Conservation (phyloP, 768 basidiomycete species). For the Hericium rajendrae region DNA sequence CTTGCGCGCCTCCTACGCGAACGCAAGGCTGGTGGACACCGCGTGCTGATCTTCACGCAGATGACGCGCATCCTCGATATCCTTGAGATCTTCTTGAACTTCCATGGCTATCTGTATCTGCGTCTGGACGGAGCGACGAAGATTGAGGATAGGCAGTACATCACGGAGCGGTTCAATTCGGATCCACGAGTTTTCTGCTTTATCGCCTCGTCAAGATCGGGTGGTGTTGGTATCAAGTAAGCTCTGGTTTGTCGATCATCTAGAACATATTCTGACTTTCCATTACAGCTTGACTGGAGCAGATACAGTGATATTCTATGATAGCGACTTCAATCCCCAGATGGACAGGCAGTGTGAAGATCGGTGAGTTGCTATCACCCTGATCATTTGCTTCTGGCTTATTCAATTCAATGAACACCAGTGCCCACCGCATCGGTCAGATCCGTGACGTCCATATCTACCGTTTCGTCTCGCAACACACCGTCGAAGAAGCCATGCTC, state of each 20-base stretch:
- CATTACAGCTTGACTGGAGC: constrained; percentile 64
- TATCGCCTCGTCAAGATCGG: constrained; percentile 72
- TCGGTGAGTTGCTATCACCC: constrained; percentile 35
- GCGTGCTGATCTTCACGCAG: constrained; percentile 91
- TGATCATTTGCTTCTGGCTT: constrained; percentile 1
- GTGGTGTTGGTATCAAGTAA: constrained; percentile 92
- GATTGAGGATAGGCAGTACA: constrained; percentile 88
- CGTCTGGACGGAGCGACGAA: constrained; percentile 93
- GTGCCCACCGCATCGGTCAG: constrained; percentile 97
- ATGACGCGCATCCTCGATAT: constrained; percentile 95
- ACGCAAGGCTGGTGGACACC: constrained; percentile 81
- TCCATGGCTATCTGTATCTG: constrained; percentile 88
- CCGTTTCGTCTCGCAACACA: constrained; percentile 81
- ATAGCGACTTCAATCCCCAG: constrained; percentile 95
- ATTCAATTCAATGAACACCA: constrained; percentile 19
- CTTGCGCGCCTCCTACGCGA: constrained; percentile 71
- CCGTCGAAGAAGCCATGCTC: constrained; percentile 94
- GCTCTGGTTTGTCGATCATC: constrained; percentile 21
- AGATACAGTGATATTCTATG: constrained; percentile 96
- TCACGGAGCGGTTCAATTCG: constrained; percentile 80
- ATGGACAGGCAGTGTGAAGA: constrained; percentile 98
- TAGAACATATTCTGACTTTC: constrained; percentile 13
- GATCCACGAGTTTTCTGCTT: constrained; percentile 78
- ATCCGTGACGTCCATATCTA: constrained; percentile 95
- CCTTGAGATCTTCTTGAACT: constrained; percentile 85